These are phyloP conservation scores for Lepidium aucheri DNA, from an alignment of 345 rosid species.

Conservation along the genomic window DNA sequence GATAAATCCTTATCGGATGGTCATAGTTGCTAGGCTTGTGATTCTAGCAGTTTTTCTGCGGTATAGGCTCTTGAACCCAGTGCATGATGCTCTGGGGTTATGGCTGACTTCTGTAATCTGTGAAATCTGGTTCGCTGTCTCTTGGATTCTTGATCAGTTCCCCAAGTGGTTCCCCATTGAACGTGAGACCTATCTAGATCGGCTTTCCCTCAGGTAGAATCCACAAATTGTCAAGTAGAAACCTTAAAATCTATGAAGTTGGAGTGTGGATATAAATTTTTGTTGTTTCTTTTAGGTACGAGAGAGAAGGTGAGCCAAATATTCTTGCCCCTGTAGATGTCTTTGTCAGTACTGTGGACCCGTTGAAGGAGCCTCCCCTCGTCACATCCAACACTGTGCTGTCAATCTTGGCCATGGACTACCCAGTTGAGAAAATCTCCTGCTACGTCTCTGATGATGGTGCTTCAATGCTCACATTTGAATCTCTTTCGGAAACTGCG, in stretches of 20 bases:
- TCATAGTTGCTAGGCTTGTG: conserved; percentile 80
- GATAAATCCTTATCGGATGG: conserved; percentile 89
- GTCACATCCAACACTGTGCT: conserved; percentile 83
- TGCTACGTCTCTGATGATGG: conserved; percentile 97
- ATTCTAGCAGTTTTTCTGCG: conserved; percentile 75
- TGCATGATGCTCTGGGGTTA: conserved; percentile 77
- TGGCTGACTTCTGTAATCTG: conserved; percentile 90
- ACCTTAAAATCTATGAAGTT: neutral
- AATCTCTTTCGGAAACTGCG: conserved; percentile 74
- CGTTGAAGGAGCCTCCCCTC: conserved; percentile 98
- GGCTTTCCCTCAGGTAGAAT: conserved; percentile 69
- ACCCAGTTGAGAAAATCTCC: conserved; percentile 86
- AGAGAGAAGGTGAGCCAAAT: conserved; percentile 84
- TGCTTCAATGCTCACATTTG: conserved; percentile 95
- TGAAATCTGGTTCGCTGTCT: conserved; percentile 93
- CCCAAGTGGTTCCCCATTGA: conserved; percentile 94
- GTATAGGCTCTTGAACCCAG: conserved; percentile 80
- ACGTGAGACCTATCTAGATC: conserved; percentile 90
- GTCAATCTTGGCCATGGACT: conserved; percentile 94
- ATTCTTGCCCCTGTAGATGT: conserved; percentile 80
- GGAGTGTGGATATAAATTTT: neutral
- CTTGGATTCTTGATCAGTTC: conserved; percentile 98
- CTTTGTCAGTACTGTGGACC: conserved; percentile 97
- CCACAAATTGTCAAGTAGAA: neutral
- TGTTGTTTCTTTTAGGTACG: conserved; percentile 45